A percentile compares a stretch with the other conserved stretches of the same genome.
These are phyloP conservation scores for Thozetella sp. DNA, from an alignment of 495 filamentous ascomycete genomes.

Conservation along the genomic window DNA sequence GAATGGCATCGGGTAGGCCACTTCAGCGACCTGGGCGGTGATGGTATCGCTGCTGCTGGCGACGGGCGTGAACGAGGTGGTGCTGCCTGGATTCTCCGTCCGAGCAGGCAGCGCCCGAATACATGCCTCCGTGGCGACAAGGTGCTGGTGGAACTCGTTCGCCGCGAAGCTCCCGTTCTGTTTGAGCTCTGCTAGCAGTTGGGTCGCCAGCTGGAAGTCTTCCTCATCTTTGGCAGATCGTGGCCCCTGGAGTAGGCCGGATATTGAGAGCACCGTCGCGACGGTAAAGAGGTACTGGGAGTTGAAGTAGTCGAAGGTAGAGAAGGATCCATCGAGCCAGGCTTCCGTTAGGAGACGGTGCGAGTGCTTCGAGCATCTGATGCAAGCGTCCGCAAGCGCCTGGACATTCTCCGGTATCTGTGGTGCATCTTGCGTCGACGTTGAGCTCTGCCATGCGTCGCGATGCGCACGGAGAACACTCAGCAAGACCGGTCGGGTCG, in stretches of 20 bases:
- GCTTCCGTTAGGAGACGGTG: slow-evolving; percentile 42
- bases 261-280: slow-evolving; percentile 42
- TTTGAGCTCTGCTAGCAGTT: background rate
- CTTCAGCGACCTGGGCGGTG: background rate
- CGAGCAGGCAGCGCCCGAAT: background rate
- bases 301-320: slow-evolving; percentile 47
- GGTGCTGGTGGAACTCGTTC: background rate
- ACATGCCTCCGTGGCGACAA: background rate
- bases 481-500: background rate
- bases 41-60: background rate
- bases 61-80: background rate
- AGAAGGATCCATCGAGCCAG: slow-evolving; percentile 46
- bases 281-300: slow-evolving; percentile 49
- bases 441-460: background rate
- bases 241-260: slow-evolving; percentile 22
- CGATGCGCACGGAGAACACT: background rate
- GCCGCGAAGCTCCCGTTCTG: background rate
- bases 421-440: no score
- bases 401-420: slow-evolving; percentile 28
- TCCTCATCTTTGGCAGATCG: background rate
- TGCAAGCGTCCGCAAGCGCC: slow-evolving; percentile 46
- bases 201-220: background rate
- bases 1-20: background rate
- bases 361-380: slow-evolving; percentile 44
- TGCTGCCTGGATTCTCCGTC: background rate